phyloP scores from a whole-genome alignment of 441 rosid genomes.

The Syzygium syzygioides region DNA sequence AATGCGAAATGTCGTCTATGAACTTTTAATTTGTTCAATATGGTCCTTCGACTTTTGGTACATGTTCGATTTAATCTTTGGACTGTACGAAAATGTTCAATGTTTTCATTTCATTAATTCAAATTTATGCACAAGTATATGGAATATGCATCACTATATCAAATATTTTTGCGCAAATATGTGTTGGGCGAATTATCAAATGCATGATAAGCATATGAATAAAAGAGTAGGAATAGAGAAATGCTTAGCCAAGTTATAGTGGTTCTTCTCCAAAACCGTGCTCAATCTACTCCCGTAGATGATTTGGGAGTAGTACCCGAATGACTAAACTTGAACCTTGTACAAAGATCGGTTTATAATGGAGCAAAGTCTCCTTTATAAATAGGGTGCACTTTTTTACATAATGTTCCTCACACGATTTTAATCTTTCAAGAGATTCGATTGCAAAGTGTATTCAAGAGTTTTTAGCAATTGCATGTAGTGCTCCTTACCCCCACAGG shows the following conservation, averaged over 20 bases:
- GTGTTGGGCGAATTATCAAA: background rate
- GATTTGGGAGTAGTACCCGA: background rate
- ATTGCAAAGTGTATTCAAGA: background rate
- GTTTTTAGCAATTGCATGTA: background rate
- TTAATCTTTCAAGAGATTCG: background rate
- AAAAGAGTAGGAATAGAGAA: background rate
- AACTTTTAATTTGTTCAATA: too few species aligned
- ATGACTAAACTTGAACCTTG: background rate
- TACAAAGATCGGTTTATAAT: background rate
- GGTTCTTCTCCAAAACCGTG: background rate
- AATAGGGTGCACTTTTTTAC: background rate
- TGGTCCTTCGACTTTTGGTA: too few species aligned
- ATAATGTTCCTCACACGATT: background rate
- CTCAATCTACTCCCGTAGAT: background rate
- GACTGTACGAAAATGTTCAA: too few species aligned
- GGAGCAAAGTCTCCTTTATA: background rate
- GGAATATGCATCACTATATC: background rate
- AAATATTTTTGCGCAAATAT: background rate
- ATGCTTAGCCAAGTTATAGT: background rate
- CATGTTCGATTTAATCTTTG: too few species aligned
- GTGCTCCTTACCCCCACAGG: background rate
- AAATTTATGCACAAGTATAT: background rate
- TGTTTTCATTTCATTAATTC: too few species aligned
- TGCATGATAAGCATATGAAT: background rate
- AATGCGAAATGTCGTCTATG: too few species aligned